Evolutionary conservation across 805 yeast genomes (phyloP).

Genomic region (Schwanniomyces sp.): DNA sequence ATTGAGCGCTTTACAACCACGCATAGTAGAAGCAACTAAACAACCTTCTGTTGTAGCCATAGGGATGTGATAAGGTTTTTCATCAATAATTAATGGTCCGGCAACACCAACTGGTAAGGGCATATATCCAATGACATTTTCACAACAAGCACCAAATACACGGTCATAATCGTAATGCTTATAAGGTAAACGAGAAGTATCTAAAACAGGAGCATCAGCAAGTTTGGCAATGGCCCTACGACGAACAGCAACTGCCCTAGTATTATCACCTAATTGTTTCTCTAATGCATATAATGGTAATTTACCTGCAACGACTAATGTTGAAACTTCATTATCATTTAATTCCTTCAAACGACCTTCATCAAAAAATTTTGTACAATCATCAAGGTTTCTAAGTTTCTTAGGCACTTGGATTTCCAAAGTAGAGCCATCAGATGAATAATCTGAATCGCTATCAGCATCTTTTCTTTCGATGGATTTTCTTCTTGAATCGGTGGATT

Average conservation of each 20-base stretch:
- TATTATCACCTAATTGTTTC: slow-evolving; percentile 82
- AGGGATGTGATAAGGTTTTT: slow-evolving; percentile 85
- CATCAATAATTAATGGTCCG: slow-evolving; percentile 93
- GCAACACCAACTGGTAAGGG: slow-evolving; percentile 98
- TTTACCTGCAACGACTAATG: slow-evolving; percentile 70
- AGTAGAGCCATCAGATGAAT: slow-evolving; percentile 29
- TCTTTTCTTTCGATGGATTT: slow-evolving; percentile 1
- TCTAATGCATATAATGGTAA: slow-evolving; percentile 93
- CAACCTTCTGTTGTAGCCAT: slow-evolving; percentile 99
- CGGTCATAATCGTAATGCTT: slow-evolving; percentile 86
- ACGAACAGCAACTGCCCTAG: slow-evolving; percentile 92
- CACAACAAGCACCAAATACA: slow-evolving; percentile 98
- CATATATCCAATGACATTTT: slow-evolving; percentile 94
- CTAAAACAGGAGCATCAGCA: slow-evolving; percentile 79
- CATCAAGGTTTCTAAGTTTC: slow-evolving; percentile 54
- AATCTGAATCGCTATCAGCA: slow-evolving; percentile 13
- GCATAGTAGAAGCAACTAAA: slow-evolving; percentile 95
- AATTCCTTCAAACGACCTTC: slow-evolving; percentile 70
- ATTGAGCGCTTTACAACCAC: slow-evolving; percentile 98
- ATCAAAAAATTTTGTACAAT: slow-evolving; percentile 60
- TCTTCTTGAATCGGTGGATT: neutral
- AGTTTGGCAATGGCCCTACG: slow-evolving; percentile 86
- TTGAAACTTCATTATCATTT: slow-evolving; percentile 69
- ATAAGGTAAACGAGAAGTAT: slow-evolving; percentile 73
- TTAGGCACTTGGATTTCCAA: slow-evolving; percentile 21